These are phyloP conservation scores for Naegleria fowleri DNA, from an alignment of 208 protist genomes.

Conservation along the genomic window DNA sequence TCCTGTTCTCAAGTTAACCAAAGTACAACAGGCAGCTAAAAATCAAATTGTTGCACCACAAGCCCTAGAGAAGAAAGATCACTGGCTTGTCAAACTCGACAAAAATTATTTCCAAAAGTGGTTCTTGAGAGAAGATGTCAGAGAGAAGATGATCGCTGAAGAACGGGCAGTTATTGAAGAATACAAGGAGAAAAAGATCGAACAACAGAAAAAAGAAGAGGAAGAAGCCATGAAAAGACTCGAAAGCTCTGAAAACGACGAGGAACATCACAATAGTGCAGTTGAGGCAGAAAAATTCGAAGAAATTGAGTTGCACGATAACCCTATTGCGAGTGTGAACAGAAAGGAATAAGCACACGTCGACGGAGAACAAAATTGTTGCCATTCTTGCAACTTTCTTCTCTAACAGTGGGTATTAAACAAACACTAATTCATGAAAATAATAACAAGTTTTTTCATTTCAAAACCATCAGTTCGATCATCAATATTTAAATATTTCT, in stretches of 20 bases:
- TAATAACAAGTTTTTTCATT: no score
- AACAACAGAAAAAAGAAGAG: not conserved
- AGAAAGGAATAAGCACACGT: no score
- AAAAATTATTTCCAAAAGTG: not conserved
- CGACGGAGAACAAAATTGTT: no score
- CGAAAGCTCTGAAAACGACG: not conserved
- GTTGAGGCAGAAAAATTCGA: no score
- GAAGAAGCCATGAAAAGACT: not conserved
- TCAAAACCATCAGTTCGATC: no score
- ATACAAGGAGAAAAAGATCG: not conserved
- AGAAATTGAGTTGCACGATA: no score
- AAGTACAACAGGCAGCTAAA: slow-evolving; percentile 16
- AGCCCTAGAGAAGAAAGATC: not conserved
- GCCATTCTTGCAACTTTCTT: no score
- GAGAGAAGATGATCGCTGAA: not conserved
- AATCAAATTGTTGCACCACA: not conserved
- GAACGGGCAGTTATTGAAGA: not conserved
- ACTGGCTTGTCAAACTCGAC: not conserved
- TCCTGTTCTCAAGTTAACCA: not conserved
- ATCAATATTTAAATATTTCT: not conserved
- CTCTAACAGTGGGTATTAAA: no score
- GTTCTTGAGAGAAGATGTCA: not conserved
- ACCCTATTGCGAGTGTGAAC: no score
- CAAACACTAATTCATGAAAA: no score
- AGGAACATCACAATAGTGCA: no score